Percentiles rank a stretch among this genome's conserved stretches.
Conservation (phyloP, 352 stramenopile species). For the Phytophthora hibernalis region DNA sequence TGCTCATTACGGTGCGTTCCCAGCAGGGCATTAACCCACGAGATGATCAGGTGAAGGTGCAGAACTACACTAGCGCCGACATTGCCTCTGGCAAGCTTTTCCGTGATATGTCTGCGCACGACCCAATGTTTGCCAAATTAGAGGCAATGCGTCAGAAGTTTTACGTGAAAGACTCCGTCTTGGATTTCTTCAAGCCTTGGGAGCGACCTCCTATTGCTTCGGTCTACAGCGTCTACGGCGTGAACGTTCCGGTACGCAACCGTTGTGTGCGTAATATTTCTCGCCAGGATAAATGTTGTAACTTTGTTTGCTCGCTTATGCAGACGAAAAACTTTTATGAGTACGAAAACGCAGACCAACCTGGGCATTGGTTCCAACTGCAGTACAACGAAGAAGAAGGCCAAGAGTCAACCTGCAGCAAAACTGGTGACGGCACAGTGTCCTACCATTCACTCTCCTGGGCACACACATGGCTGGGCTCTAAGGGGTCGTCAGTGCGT, state of each 20-base stretch:
- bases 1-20: constrained; percentile 59
- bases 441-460: constrained; percentile 84
- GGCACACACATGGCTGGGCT: constrained; percentile 79
- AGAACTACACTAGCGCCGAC: constrained; percentile 73
- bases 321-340: constrained; percentile 80
- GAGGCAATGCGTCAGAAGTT: constrained; percentile 66
- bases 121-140: constrained; percentile 73
- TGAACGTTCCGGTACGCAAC: constrained; percentile 68
- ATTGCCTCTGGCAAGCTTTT: constrained; percentile 76
- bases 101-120: constrained; percentile 65
- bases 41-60: constrained; percentile 28
- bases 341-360: constrained; percentile 60
- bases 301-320: neutral
- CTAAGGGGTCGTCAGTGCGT: constrained; percentile 48
- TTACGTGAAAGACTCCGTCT: constrained; percentile 70
- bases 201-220: constrained; percentile 71
- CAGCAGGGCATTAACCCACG: constrained; percentile 33
- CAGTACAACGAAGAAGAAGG: constrained; percentile 59
- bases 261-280: constrained; percentile 5
- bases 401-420: constrained; percentile 58
- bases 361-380: constrained; percentile 72
- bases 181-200: constrained; percentile 69
- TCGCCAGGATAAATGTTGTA: neutral
- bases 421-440: constrained; percentile 80
- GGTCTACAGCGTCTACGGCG: constrained; percentile 82